phyloP scores from a whole-genome alignment of 176 grass and related monocot species.

The Oryza longistaminata region DNA sequence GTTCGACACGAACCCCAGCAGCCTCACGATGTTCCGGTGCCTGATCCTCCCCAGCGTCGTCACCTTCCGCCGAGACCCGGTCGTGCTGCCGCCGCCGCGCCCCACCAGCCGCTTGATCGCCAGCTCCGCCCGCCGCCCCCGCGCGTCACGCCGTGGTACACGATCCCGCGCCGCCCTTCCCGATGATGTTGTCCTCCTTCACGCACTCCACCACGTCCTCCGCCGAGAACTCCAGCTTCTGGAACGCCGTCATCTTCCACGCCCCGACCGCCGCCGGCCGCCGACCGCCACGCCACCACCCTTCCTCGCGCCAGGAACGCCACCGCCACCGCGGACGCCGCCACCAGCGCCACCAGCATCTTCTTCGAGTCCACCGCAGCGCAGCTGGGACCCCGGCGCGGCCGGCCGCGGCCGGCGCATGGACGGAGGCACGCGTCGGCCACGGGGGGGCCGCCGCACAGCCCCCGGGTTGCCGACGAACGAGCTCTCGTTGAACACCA shows the following conservation, averaged over 20 bases:
- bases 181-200: conserved; percentile 89
- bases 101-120: conserved; percentile 82
- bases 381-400: neutral
- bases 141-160: conserved; percentile 69
- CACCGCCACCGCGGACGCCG: neutral
- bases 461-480: conserved; percentile 65
- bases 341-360: conserved; percentile 36
- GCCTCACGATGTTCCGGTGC: conserved; percentile 85
- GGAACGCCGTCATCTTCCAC: conserved; percentile 94
- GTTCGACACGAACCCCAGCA: conserved; percentile 79
- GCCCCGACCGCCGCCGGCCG: conserved; percentile 34
- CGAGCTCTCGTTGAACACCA: conserved; percentile 79
- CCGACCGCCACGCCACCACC: conserved; percentile 43
- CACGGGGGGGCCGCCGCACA: conserved; percentile 50
- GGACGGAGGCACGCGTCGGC: neutral
- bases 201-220: conserved; percentile 88
- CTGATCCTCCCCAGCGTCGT: conserved; percentile 78
- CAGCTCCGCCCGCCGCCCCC: conserved; percentile 53
- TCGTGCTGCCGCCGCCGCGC: conserved; percentile 55
- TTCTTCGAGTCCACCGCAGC: conserved; percentile 33
- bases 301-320: conserved; percentile 12
- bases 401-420: neutral
- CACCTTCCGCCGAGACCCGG: conserved; percentile 82
- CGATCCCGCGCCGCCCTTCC: conserved; percentile 88
- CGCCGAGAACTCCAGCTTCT: conserved; percentile 66